A percentile compares a stretch with the other conserved stretches of the same genome.
Conservation (phyloP, 352 stramenopile genomes). For the Thalassiosira hispida region DNA sequence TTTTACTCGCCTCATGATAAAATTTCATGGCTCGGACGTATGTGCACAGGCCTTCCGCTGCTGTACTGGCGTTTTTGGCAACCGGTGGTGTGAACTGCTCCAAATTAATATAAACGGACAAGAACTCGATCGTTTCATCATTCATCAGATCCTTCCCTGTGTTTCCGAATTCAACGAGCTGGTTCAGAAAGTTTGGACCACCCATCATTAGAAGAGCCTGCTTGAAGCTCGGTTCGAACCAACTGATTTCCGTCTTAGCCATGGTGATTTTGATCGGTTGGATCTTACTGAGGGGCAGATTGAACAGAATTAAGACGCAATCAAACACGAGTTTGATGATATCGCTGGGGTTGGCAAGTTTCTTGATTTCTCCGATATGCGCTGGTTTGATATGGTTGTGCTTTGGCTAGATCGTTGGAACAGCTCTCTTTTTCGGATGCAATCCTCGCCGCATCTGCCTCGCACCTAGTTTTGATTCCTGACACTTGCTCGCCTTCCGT, state of each 20-base stretch:
- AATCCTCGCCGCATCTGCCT: constrained; percentile 94
- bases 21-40: constrained; percentile 98
- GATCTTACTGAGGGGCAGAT: constrained; percentile 90
- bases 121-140: constrained; percentile 98
- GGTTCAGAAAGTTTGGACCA: constrained; percentile 96
- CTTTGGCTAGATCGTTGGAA: constrained; percentile 95
- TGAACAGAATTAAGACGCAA: constrained; percentile 96
- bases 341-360: constrained; percentile 96
- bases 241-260: constrained; percentile 96
- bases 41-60: constrained; percentile 95
- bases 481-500: constrained; percentile 96
- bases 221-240: constrained; percentile 96
- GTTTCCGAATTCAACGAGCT: constrained; percentile 94
- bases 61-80: constrained; percentile 95
- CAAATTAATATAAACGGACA: constrained; percentile 96
- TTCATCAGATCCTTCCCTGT: constrained; percentile 98
- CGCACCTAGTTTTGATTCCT: constrained; percentile 95
- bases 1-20: constrained; percentile 98
- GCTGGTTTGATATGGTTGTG: constrained; percentile 96
- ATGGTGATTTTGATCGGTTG: constrained; percentile 95
- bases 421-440: constrained; percentile 94
- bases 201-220: constrained; percentile 95
- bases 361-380: constrained; percentile 98
- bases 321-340: constrained; percentile 99
- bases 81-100: constrained; percentile 94